Percentiles rank a stretch among this genome's conserved stretches.
phyloP scores from a whole-genome alignment of 257 asterid genomes.

The Solanum appendiculatum region DNA sequence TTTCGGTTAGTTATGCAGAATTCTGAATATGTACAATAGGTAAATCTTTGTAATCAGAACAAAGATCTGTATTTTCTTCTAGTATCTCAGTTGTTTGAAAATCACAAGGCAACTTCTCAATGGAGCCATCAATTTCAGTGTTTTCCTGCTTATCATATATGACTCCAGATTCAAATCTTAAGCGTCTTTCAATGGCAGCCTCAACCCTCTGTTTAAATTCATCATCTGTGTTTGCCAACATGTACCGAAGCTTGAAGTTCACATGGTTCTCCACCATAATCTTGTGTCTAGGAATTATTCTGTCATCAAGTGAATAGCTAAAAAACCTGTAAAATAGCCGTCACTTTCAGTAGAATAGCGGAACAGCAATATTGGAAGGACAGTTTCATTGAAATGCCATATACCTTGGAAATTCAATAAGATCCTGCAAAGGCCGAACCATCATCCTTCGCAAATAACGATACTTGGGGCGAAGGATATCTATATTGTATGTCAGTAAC shows the following conservation, averaged over 20 bases:
- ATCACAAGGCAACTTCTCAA: neutral
- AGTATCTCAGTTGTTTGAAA: neutral
- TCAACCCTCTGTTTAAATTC: conserved; percentile 48
- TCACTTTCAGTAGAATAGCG: neutral
- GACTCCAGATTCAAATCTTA: conserved; percentile 58
- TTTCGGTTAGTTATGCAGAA: neutral
- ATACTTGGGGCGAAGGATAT: conserved; percentile 84
- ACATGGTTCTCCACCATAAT: conserved; percentile 61
- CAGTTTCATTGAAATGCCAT: neutral
- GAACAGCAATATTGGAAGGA: neutral
- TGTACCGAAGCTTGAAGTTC: conserved; percentile 71
- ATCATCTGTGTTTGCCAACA: conserved; percentile 66
- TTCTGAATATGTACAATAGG: neutral
- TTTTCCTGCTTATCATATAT: conserved; percentile 9
- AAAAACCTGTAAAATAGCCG: conserved; percentile 51
- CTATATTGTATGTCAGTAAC: conserved; percentile 71
- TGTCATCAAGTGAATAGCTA: conserved; percentile 82
- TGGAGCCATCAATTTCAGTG: neutral
- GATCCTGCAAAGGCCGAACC: conserved; percentile 78
- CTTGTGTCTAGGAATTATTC: conserved; percentile 75
- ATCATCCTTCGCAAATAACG: conserved; percentile 70
- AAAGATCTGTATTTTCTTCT: neutral
- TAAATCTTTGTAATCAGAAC: neutral
- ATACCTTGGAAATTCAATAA: conserved; percentile 91
- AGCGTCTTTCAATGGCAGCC: conserved; percentile 52